These are phyloP conservation scores for Phytophthora idaei DNA, from an alignment of 352 stramenopile genomes.

Conservation along the genomic window DNA sequence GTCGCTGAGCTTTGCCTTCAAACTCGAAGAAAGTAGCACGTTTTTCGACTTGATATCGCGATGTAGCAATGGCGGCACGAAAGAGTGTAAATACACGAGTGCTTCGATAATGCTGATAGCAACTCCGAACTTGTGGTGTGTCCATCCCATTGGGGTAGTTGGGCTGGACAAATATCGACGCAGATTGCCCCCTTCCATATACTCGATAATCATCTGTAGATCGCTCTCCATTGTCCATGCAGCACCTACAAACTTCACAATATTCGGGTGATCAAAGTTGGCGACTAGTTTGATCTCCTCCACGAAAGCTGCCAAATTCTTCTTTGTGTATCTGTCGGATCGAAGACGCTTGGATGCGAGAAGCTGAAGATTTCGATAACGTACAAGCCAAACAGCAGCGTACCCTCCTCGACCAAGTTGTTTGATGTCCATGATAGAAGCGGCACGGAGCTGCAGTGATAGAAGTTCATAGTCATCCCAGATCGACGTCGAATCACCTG, in stretches of 20 bases:
- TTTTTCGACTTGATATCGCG: slow-evolving; percentile 58
- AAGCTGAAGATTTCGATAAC: slow-evolving; percentile 32
- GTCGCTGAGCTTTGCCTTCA: slow-evolving; percentile 50
- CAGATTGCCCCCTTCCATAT: slow-evolving; percentile 50
- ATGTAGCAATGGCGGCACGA: slow-evolving; percentile 37
- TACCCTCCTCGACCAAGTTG: slow-evolving; percentile 36
- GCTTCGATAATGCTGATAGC: slow-evolving; percentile 46
- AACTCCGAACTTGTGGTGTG: slow-evolving; percentile 33
- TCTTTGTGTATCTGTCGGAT: slow-evolving; percentile 26
- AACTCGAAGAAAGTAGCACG: slow-evolving; percentile 39
- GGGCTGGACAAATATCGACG: slow-evolving; percentile 26
- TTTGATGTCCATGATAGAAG: slow-evolving; percentile 32
- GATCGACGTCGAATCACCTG: slow-evolving; percentile 10
- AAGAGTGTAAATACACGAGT: slow-evolving; percentile 51
- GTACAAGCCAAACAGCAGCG: slow-evolving; percentile 35
- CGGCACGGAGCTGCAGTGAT: slow-evolving; percentile 30
- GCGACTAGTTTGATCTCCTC: slow-evolving; percentile 54
- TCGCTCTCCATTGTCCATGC: slow-evolving; percentile 52
- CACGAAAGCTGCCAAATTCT: slow-evolving; percentile 40
- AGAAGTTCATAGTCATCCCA: slow-evolving; percentile 39
- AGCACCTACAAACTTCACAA: slow-evolving; percentile 49
- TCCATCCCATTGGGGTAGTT: slow-evolving; percentile 18
- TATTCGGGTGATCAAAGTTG: slow-evolving; percentile 49
- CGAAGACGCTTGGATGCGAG: slow-evolving; percentile 38
- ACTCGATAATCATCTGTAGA: slow-evolving; percentile 52